A percentile compares a stretch with the other conserved stretches of the same genome.
Evolutionary conservation across 2,329 filamentous ascomycete species (phyloP).

Genomic region (Colletotrichum phormii): DNA sequence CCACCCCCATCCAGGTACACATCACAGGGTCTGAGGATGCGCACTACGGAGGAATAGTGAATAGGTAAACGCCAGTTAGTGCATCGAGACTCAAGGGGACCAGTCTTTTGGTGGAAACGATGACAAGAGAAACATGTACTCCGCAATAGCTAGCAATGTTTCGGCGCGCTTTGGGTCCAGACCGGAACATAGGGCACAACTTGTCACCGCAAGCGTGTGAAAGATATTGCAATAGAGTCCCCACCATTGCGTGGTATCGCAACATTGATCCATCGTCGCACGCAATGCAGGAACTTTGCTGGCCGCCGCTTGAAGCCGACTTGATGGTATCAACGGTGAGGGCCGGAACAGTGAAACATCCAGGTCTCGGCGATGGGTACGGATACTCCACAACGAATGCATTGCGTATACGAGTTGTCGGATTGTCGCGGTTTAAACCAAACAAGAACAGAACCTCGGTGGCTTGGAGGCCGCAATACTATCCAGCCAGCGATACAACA

Average conservation of each 20-base stretch:
- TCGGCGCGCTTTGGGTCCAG: background rate
- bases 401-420: background rate
- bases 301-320: background rate
- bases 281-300: background rate
- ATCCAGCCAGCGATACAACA: background rate
- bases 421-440: background rate
- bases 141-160: conserved; percentile 7
- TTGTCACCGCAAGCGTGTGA: background rate
- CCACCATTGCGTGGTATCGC: conserved; percentile 5
- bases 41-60: background rate
- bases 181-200: background rate
- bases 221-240: background rate
- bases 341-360: conserved; percentile 19
- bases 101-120: background rate
- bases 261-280: conserved; percentile 1
- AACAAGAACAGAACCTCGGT: background rate
- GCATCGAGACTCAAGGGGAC: background rate
- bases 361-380: conserved; percentile 14
- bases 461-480: background rate
- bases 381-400: background rate
- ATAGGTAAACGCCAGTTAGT: background rate
- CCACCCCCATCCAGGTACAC: conserved; percentile 12
- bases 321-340: background rate
- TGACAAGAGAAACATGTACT: conserved; percentile 23
- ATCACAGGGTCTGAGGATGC: background rate